These are phyloP conservation scores for Vitellaria paradoxa DNA, from an alignment of 179 eudicot genomes.

Conservation along the genomic window DNA sequence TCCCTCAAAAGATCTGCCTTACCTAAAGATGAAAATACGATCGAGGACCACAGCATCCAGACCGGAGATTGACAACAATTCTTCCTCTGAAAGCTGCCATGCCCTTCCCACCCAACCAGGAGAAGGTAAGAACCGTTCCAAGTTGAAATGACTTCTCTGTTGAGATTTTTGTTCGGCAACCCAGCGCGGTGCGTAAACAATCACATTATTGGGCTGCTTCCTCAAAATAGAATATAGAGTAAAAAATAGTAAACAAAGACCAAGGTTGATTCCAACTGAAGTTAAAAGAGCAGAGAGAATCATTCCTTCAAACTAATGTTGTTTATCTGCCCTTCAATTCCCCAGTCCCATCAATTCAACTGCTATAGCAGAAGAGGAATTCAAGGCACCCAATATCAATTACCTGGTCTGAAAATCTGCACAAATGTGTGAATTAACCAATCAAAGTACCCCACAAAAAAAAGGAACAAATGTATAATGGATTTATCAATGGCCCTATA, in stretches of 20 bases:
- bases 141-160: slow-evolving; percentile 41
- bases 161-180: slow-evolving; percentile 56
- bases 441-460: not conserved
- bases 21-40: slow-evolving; percentile 81
- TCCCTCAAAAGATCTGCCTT: not conserved
- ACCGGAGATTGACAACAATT: slow-evolving; percentile 65
- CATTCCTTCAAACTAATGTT: slow-evolving; percentile 39
- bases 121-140: slow-evolving; percentile 65
- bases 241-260: slow-evolving; percentile 68
- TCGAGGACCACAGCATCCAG: slow-evolving; percentile 86
- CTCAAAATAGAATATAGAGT: slow-evolving; percentile 69
- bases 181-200: slow-evolving; percentile 75
- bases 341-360: not conserved
- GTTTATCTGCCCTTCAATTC: not conserved
- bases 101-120: slow-evolving; percentile 81
- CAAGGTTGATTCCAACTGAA: slow-evolving; percentile 87
- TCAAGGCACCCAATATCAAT: not conserved
- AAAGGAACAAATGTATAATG: too few relatives aligned
- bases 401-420: slow-evolving; percentile 8
- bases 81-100: slow-evolving; percentile 83
- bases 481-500: too few relatives aligned
- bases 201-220: slow-evolving; percentile 61
- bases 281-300: slow-evolving; percentile 91
- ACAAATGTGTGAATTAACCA: not conserved
- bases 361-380: slow-evolving; percentile 2